phyloP scores from a whole-genome alignment of 169 alveolate genomes.

The Plasmodium reichenowi region DNA sequence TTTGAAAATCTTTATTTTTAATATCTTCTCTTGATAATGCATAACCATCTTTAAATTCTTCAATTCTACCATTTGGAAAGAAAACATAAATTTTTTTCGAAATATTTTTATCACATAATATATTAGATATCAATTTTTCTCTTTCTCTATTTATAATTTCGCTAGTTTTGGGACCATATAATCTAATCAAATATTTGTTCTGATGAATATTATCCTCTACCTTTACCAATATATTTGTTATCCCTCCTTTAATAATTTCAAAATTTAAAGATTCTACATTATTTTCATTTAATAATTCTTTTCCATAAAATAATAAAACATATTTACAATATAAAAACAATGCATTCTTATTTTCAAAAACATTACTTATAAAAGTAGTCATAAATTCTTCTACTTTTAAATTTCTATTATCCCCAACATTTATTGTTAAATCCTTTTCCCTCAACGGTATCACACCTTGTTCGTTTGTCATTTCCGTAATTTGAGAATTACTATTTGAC shows the following conservation, averaged over 20 bases:
- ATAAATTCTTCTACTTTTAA: constrained; percentile 24
- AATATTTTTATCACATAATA: constrained; percentile 77
- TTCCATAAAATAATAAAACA: constrained; percentile 61
- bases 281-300: constrained; percentile 29
- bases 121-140: constrained; percentile 78
- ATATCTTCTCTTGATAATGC: constrained; percentile 80
- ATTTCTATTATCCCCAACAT: constrained; percentile 14
- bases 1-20: constrained; percentile 60
- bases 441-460: constrained; percentile 30
- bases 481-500: constrained; percentile 19
- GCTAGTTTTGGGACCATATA: constrained; percentile 83
- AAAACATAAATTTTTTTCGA: constrained; percentile 81
- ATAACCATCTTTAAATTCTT: constrained; percentile 85
- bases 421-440: constrained; percentile 11
- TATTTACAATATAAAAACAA: constrained; percentile 58
- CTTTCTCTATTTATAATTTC: constrained; percentile 81
- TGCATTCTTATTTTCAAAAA: constrained; percentile 43
- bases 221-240: constrained; percentile 81
- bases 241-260: constrained; percentile 79
- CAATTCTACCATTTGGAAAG: constrained; percentile 83
- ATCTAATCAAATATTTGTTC: constrained; percentile 77
- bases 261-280: constrained; percentile 24
- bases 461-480: constrained; percentile 27
- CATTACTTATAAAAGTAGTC: constrained; percentile 18
- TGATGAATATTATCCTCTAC: constrained; percentile 76